Base-by-base conservation (phyloP, 1,139 yeast genomes). In the Hemisphaericaspora xylanilytica region DNA sequence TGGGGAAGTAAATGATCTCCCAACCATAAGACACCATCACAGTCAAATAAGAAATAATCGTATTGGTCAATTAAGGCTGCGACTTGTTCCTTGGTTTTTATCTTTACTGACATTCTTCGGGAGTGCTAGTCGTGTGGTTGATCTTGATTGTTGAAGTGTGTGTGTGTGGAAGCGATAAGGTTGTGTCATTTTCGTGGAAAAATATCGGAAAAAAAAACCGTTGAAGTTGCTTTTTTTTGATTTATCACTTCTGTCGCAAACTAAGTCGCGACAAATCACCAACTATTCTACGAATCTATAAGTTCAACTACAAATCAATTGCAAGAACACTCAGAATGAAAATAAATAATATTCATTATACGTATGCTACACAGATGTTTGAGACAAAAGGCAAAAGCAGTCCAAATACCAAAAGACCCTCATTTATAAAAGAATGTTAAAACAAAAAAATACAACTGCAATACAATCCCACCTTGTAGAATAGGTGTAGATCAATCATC, bases 1-100 rank as follows among this genome's bases (percentile, higher is more conserved):
- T 55, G 51, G 1, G 76, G 76, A 30, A 71, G 53, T 30, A 71
- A 49, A 47, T 70, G 75, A 48, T 70, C 75, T 4, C 76, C 76
- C 29, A 70, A 51, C 77, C 77, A 71, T 38, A 71, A 58, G 3
- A 71, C 77, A 3, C 77, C 77, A 51, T 71, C 77, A 49, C 77
- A 71, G 43, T 71, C 77, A 44, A 71, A 69, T 17, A 69, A 48
- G 42, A 68, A 69, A 51, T 66, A 69, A 42, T 69, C 74, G 48
- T 68, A 68, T 32, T 52, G 39, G 36, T 59, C 65, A 14, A 67
- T 49, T n/a, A 54, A 43, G 5, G 32, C 22, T 11, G 46, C 34
- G 3, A 50, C 55, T 41, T 57, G 59, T 21, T 47, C 42, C 36
- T 48, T 46, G 4, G 41, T 37, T 6, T 45, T 45, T 9, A 57